A percentile compares a stretch with the other conserved stretches of the same genome.
These are phyloP conservation scores for Cercospora citrullina DNA, from an alignment of 2,329 filamentous ascomycete species.

Conservation along the genomic window DNA sequence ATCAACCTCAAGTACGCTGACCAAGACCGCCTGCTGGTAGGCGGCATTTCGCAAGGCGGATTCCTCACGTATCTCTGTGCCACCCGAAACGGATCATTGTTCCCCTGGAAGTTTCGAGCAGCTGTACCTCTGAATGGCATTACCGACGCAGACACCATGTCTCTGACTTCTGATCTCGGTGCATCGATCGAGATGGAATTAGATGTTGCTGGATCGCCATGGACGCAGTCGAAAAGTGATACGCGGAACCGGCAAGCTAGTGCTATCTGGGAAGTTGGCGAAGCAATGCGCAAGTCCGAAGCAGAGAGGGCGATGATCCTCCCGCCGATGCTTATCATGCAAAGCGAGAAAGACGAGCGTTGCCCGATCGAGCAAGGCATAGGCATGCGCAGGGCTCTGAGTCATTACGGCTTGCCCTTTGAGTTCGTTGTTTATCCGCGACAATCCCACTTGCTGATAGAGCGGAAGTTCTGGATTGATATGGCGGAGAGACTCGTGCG, in stretches of 20 bases:
- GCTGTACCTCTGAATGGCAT: slow-evolving; percentile 43
- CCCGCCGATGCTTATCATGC: slow-evolving; percentile 41
- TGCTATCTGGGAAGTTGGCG: slow-evolving; percentile 37
- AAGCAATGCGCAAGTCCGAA: slow-evolving; percentile 23
- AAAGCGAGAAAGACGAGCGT: slow-evolving; percentile 39
- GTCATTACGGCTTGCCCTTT: slow-evolving; percentile 33
- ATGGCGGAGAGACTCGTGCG: slow-evolving; percentile 19
- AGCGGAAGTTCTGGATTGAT: slow-evolving; percentile 32
- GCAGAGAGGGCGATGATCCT: slow-evolving; percentile 23
- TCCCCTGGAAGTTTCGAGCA: slow-evolving; percentile 42
- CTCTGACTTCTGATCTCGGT: slow-evolving; percentile 38
- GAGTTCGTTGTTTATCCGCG: slow-evolving; percentile 42
- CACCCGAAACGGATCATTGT: slow-evolving; percentile 41
- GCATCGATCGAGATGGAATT: slow-evolving; percentile 33
- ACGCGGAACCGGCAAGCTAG: slow-evolving; percentile 27
- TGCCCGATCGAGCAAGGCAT: slow-evolving; percentile 41
- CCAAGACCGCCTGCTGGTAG: slow-evolving; percentile 38
- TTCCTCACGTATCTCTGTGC: slow-evolving; percentile 42
- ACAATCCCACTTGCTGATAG: slow-evolving; percentile 37
- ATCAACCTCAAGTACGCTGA: slow-evolving; percentile 40
- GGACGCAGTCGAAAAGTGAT: slow-evolving; percentile 30
- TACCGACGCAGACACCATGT: slow-evolving; percentile 42
- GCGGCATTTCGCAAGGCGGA: slow-evolving; percentile 29
- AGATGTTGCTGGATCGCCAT: slow-evolving; percentile 31
- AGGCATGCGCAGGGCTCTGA: slow-evolving; percentile 38